Evolutionary conservation across 371 early-diverging fungal genomes (phyloP).

Genomic region (Scutellospora calospora): DNA sequence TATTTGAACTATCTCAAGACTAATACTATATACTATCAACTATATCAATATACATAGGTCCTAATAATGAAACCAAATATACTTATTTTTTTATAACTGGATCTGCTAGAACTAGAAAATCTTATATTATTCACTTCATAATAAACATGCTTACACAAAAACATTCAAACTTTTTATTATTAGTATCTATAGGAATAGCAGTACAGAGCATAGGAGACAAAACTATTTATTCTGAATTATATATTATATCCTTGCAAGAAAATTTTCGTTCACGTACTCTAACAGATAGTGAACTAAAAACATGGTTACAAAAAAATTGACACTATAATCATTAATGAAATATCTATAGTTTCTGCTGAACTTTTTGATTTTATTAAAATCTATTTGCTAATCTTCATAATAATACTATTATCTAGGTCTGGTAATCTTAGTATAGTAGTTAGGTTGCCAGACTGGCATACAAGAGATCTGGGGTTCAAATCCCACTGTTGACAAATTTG

Average conservation of each 20-base stretch:
- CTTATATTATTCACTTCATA: background rate
- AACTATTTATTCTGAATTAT: conserved; percentile 3
- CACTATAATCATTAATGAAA: background rate
- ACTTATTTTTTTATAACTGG: conserved; percentile 22
- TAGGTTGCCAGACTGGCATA: no score
- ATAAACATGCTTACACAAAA: background rate
- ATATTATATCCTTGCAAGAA: background rate
- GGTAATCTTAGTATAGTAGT: background rate
- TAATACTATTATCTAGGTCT: background rate
- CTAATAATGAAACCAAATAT: background rate
- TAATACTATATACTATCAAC: background rate
- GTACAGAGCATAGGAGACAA: background rate
- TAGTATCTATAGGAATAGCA: background rate
- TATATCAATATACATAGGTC: background rate
- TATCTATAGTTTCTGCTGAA: background rate
- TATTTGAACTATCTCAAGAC: background rate
- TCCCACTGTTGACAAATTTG: no score
- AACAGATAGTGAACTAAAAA: background rate
- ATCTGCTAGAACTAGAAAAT: conserved; percentile 6
- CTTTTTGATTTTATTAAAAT: conserved; percentile 11
- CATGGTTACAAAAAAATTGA: conserved; percentile 6
- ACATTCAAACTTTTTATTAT: conserved; percentile 6
- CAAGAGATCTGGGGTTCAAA: no score
- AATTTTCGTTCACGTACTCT: background rate
- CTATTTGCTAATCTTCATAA: background rate